phyloP scores from a whole-genome alignment of 1,284 basidiomycete species.

The Exobasidium cylindrosporum region DNA sequence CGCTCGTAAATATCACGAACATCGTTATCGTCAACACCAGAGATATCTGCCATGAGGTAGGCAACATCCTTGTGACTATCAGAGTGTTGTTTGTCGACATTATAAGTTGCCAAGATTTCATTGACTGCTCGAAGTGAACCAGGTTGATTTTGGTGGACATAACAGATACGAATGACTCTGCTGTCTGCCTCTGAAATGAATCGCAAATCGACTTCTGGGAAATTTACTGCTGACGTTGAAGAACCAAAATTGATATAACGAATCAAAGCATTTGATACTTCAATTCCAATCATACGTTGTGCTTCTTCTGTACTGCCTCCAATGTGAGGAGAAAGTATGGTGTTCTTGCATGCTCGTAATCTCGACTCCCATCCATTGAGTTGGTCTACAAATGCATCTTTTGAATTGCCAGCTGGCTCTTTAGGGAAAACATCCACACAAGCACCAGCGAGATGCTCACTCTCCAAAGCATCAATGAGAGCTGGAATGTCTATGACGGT shows the following conservation, averaged over 20 bases:
- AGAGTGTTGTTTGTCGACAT: conserved; percentile 98
- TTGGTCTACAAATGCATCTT: conserved; percentile 63
- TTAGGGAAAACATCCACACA: conserved; percentile 92
- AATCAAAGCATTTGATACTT: conserved; percentile 79
- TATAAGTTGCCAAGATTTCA: conserved; percentile 83
- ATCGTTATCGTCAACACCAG: conserved; percentile 78
- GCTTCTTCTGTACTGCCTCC: conserved; percentile 99
- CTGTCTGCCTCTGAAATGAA: conserved; percentile 75
- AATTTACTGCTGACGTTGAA: conserved; percentile 90
- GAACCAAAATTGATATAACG: conserved; percentile 89
- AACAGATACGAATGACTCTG: conserved; percentile 82
- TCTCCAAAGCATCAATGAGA: conserved; percentile 75
- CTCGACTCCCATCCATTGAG: conserved; percentile 48
- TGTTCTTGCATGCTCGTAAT: conserved; percentile 44
- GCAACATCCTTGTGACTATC: conserved; percentile 93
- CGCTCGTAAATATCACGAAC: conserved; percentile 76
- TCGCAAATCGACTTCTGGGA: conserved; percentile 96
- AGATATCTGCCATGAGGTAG: conserved; percentile 93
- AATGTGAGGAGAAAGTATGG: conserved; percentile 72
- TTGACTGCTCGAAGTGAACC: conserved; percentile 95
- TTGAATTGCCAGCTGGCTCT: conserved; percentile 87
- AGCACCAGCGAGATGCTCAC: conserved; percentile 83
- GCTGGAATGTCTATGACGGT: conserved; percentile 92
- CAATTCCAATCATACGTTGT: conserved; percentile 93
- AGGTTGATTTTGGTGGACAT: conserved; percentile 95